Conservation (phyloP, 148 eudicot genomes). For the Dianthus caryophyllus region DNA sequence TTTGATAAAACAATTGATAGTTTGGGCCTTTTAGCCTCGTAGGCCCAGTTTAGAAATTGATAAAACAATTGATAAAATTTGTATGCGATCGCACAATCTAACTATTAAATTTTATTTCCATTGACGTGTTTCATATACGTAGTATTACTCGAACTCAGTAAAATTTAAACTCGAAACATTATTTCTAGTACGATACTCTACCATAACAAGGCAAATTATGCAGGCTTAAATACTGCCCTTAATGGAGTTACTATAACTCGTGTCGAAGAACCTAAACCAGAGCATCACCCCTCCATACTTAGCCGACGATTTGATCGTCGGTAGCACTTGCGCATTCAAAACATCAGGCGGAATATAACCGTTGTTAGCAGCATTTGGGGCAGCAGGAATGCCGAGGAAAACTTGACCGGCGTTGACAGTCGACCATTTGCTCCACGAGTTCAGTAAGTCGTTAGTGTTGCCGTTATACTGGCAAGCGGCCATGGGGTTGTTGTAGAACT, state of each 20-base stretch:
- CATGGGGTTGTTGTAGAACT: constrained; percentile 32
- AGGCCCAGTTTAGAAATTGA: no score
- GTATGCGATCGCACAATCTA: no score
- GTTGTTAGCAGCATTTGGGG: constrained; percentile 18
- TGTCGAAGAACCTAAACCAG: constrained; percentile 31
- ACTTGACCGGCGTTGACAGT: constrained; percentile 15
- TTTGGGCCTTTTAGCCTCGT: no score
- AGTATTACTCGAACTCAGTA: no score
- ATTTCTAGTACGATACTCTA: background rate
- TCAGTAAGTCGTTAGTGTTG: constrained; percentile 13
- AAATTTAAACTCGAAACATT: no score
- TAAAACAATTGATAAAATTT: no score
- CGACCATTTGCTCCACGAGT: constrained; percentile 24
- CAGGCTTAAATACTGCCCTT: constrained; percentile 16
- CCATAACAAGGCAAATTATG: background rate
- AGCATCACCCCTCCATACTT: constrained; percentile 36
- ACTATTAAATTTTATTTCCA: no score
- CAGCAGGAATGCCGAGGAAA: constrained; percentile 31
- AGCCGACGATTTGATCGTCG: constrained; percentile 21
- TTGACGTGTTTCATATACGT: no score
- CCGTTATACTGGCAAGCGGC: constrained; percentile 25
- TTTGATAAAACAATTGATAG: no score
- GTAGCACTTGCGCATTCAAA: constrained; percentile 26
- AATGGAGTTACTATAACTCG: constrained; percentile 24
- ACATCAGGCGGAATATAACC: constrained; percentile 28